Evolutionary conservation across 139 green algal genomes (phyloP).

Genomic region (Deuterostichococcus epilithicus): DNA sequence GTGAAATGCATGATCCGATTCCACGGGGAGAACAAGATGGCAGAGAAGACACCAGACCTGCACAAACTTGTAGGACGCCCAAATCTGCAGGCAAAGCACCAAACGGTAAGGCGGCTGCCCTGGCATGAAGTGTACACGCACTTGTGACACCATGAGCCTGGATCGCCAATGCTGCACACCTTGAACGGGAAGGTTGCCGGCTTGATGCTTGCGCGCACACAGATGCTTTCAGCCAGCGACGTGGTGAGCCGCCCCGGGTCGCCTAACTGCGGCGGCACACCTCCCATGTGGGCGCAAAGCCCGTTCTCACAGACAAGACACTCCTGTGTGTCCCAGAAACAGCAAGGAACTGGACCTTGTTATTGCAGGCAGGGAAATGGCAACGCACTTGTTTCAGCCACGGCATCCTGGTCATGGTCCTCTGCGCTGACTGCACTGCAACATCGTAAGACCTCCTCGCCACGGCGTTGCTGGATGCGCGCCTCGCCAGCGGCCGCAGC

Average conservation of each 20-base stretch:
- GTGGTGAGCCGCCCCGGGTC: constrained; percentile 26
- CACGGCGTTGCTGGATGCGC: not conserved
- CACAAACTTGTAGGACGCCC: constrained; percentile 9
- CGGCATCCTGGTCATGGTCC: not conserved
- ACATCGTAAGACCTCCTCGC: constrained; percentile 7
- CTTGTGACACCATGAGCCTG: too few relatives aligned
- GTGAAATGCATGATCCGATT: too few relatives aligned
- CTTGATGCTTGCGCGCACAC: constrained; percentile 34
- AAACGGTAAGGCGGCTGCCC: too few relatives aligned
- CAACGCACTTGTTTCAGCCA: constrained; percentile 23
- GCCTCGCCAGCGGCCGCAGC: not conserved
- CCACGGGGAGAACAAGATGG: too few relatives aligned
- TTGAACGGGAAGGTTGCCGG: constrained; percentile 44
- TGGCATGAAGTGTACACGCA: too few relatives aligned
- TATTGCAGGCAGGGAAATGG: too few relatives aligned
- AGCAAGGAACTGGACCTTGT: too few relatives aligned
- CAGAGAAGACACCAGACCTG: not conserved
- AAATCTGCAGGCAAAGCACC: not conserved
- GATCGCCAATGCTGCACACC: too few relatives aligned
- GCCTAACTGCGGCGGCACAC: not conserved
- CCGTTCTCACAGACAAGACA: not conserved
- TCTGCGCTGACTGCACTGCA: not conserved
- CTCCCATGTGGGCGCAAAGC: not conserved
- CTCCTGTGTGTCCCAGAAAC: not conserved
- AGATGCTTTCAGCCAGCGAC: constrained; percentile 33